These are phyloP conservation scores for Podospora anserina DNA, from an alignment of 495 filamentous ascomycete genomes.

Conservation along the genomic window DNA sequence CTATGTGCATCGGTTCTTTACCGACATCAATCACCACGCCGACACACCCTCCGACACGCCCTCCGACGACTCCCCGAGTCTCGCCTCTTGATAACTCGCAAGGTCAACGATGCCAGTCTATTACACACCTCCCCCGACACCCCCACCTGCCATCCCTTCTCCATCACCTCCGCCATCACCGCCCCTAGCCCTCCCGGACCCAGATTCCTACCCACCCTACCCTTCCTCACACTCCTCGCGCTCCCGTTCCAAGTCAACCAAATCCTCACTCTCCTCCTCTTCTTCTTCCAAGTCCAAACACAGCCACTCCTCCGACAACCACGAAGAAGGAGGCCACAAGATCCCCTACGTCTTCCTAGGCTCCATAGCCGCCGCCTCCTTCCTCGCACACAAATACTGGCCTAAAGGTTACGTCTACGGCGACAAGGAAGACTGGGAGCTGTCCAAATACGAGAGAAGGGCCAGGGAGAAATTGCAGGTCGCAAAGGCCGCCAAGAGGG, in stretches of 20 bases:
- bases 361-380: slow-evolving; percentile 35
- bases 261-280: slow-evolving; percentile 20
- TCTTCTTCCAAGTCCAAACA: slow-evolving; percentile 7
- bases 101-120: slow-evolving; percentile 15
- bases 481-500: slow-evolving; percentile 1
- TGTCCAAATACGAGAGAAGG: slow-evolving; percentile 17
- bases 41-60: too few species aligned
- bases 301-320: slow-evolving; percentile 6
- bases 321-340: slow-evolving; percentile 24
- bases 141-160: neutral
- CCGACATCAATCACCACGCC: neutral
- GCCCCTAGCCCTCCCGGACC: neutral
- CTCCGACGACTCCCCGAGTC: too few species aligned
- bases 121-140: slow-evolving; percentile 17
- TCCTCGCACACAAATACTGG: slow-evolving; percentile 41
- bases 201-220: neutral
- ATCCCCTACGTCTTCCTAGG: slow-evolving; percentile 39
- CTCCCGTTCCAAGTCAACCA: slow-evolving; percentile 3
- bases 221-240: slow-evolving; percentile 4
- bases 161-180: neutral
- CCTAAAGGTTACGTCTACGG: slow-evolving; percentile 41
- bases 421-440: slow-evolving; percentile 40
- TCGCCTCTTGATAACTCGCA: neutral
- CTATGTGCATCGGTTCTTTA: too few species aligned
- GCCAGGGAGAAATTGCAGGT: neutral